These are phyloP conservation scores for Tetraselmis chui DNA, from an alignment of 139 green algal species.

Conservation along the genomic window DNA sequence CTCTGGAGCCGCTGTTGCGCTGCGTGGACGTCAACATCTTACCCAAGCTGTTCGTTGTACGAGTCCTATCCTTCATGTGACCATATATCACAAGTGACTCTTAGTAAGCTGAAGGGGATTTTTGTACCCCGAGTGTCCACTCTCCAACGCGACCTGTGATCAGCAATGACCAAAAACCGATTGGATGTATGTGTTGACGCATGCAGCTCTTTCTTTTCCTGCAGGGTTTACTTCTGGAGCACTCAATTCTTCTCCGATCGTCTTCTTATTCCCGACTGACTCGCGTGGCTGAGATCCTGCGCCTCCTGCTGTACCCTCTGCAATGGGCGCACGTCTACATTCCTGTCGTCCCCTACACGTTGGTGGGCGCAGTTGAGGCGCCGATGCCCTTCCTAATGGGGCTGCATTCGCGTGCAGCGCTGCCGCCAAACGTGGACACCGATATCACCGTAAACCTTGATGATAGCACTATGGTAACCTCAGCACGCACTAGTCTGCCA, in stretches of 20 bases:
- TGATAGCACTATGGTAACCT: neutral
- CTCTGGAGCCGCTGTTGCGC: neutral
- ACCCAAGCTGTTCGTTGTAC: neutral
- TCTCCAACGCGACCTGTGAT: too few relatives aligned
- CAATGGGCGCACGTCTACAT: slow-evolving; percentile 47
- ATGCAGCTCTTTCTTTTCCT: too few relatives aligned
- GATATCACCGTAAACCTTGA: neutral
- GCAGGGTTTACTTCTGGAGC: too few relatives aligned
- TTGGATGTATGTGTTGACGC: too few relatives aligned
- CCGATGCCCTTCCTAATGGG: slow-evolving; percentile 57
- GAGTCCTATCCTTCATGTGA: too few relatives aligned
- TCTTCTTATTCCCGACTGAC: slow-evolving; percentile 10
- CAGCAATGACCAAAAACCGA: too few relatives aligned
- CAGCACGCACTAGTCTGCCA: too few relatives aligned
- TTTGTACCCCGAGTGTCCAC: too few relatives aligned
- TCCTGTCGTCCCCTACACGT: slow-evolving; percentile 30
- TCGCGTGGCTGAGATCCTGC: slow-evolving; percentile 22
- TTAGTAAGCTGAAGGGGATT: too few relatives aligned
- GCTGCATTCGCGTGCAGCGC: slow-evolving; percentile 6
- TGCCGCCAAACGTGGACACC: neutral
- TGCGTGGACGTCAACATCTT: neutral
- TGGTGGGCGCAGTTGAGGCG: slow-evolving; percentile 43
- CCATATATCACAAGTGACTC: too few relatives aligned
- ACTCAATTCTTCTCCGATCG: neutral
- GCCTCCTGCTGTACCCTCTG: slow-evolving; percentile 39